Evolutionary conservation across 2,329 filamentous ascomycete genomes (phyloP).

Genomic region (Torrubiellomyces zombiae): DNA sequence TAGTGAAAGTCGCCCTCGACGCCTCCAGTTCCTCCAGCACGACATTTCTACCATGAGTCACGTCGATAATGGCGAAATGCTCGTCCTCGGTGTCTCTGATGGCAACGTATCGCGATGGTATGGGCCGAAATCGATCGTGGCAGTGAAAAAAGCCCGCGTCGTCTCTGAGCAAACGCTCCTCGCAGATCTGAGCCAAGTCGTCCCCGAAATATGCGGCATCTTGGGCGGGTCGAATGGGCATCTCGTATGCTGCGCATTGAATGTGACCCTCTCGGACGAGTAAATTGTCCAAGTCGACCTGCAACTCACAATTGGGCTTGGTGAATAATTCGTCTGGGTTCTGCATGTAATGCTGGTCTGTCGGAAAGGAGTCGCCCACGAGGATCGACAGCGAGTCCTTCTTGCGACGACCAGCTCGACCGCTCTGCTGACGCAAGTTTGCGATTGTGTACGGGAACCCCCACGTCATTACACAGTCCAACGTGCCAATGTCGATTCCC

Average conservation of each 20-base stretch:
- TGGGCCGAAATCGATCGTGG: constrained; percentile 71
- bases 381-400: constrained; percentile 85
- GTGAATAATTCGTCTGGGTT: constrained; percentile 91
- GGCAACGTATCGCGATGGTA: constrained; percentile 66
- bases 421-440: constrained; percentile 87
- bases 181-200: constrained; percentile 53
- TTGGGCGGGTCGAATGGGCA: constrained; percentile 68
- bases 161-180: constrained; percentile 58
- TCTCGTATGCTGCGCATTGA: constrained; percentile 88
- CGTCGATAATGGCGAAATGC: constrained; percentile 89
- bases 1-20: constrained; percentile 82
- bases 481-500: constrained; percentile 83
- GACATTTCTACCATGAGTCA: constrained; percentile 63
- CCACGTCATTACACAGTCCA: constrained; percentile 86
- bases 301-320: constrained; percentile 73
- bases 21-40: constrained; percentile 94
- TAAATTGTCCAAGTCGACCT: constrained; percentile 84
- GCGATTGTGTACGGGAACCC: constrained; percentile 94
- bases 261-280: constrained; percentile 85
- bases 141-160: constrained; percentile 75
- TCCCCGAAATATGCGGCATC: constrained; percentile 68
- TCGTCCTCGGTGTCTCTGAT: constrained; percentile 79
- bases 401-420: constrained; percentile 78
- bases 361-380: constrained; percentile 75
- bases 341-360: constrained; percentile 93